phyloP scores from a whole-genome alignment of 805 yeast genomes.

The Ogataea corticis region DNA sequence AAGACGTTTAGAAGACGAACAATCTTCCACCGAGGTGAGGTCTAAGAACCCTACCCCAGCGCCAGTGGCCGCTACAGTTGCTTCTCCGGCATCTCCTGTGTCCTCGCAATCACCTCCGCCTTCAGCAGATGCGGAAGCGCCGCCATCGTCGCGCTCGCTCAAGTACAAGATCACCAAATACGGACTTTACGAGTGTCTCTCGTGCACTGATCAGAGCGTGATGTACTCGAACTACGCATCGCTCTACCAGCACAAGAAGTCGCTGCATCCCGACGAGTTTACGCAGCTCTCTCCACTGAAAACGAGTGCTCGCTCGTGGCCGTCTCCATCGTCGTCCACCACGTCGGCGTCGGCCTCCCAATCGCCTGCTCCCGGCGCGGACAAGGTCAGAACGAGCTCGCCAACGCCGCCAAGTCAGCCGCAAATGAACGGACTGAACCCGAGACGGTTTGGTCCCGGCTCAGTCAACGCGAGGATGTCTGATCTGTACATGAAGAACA shows the following conservation, averaged over 20 bases:
- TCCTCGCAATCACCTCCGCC: constrained; percentile 9
- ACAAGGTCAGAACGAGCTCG: neutral
- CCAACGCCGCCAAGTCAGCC: no score
- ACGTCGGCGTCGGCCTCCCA: constrained; percentile 3
- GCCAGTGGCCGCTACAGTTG: neutral
- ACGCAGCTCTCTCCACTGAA: neutral
- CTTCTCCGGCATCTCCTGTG: constrained; percentile 7
- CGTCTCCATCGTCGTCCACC: constrained; percentile 8
- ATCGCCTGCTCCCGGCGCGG: constrained; percentile 3
- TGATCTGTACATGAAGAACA: constrained; percentile 19
- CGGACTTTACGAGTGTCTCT: constrained; percentile 24
- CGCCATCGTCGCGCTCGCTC: neutral
- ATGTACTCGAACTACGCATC: constrained; percentile 22
- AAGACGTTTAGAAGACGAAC: constrained; percentile 11
- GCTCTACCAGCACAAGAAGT: constrained; percentile 23
- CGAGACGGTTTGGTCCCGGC: constrained; percentile 16
- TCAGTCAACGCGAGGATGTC: constrained; percentile 19
- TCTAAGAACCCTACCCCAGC: neutral
- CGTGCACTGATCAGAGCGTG: constrained; percentile 14
- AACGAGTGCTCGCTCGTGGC: constrained; percentile 7
- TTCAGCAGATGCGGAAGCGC: neutral
- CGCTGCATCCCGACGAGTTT: constrained; percentile 23
- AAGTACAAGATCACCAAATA: constrained; percentile 22
- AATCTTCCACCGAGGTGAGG: no score
- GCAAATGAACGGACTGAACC: constrained; percentile 2